Percentiles rank a stretch among this genome's conserved stretches.
These are phyloP conservation scores for Cucurbita maxima DNA, from an alignment of 306 rosid genomes.

Conservation along the genomic window DNA sequence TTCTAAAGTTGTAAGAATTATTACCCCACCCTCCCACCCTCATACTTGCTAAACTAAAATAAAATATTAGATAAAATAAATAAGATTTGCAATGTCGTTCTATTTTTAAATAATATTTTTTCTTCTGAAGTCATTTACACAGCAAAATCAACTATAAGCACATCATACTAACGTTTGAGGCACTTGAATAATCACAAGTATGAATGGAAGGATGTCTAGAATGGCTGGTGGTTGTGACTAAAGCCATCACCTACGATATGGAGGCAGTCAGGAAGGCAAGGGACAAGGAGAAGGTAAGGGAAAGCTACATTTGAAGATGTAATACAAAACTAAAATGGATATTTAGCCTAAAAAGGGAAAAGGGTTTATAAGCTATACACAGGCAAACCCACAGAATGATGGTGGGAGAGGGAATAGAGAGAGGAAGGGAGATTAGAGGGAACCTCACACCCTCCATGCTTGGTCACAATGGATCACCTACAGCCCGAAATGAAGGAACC, in stretches of 20 bases:
- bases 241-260: neutral
- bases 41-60: neutral
- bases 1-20: neutral
- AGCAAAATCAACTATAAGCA: neutral
- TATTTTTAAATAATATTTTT: too few relatives aligned
- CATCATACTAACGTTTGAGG: neutral
- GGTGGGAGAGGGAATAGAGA: neutral
- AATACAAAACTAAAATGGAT: neutral
- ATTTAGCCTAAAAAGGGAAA: neutral
- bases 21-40: too few relatives aligned
- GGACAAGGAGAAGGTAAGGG: neutral
- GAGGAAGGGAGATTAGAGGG: neutral
- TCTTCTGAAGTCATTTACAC: neutral
- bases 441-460: neutral
- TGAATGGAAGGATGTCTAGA: neutral
- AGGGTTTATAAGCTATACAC: neutral
- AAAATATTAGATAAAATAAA: too few relatives aligned
- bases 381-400: neutral
- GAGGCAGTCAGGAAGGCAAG: conserved; percentile 2
- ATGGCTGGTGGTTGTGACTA: neutral
- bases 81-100: neutral
- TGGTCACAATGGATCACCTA: conserved; percentile 13
- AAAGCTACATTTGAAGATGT: conserved; percentile 22
- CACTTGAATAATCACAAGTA: conserved; percentile 1
- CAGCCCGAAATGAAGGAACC: conserved; percentile 49